Percentiles rank a stretch among this genome's conserved stretches.
phyloP scores from a whole-genome alignment of 164 flowering plant species.

The Annona squamosa region DNA sequence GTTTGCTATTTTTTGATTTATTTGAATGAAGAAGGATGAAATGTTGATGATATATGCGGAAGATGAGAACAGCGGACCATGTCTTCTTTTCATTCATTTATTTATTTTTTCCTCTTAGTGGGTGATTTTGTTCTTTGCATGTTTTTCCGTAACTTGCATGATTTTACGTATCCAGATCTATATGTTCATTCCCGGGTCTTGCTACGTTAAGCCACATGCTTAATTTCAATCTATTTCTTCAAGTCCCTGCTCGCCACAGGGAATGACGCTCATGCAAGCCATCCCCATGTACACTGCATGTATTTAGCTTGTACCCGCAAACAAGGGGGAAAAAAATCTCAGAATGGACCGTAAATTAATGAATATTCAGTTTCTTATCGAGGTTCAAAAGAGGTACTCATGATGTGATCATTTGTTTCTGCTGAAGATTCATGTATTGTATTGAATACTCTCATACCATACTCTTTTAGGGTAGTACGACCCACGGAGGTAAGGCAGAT shows the following conservation, averaged over 20 bases:
- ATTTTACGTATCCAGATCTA: slow-evolving; percentile 10
- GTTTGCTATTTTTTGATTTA: slow-evolving; percentile 22
- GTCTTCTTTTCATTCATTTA: not conserved
- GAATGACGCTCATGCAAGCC: not conserved
- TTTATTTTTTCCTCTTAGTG: not conserved
- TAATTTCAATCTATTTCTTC: not conserved
- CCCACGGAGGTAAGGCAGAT: not conserved
- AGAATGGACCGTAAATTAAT: too few species aligned
- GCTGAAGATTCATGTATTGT: not conserved
- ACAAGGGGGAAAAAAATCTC: too few species aligned
- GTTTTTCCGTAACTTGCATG: slow-evolving; percentile 19
- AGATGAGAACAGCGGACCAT: slow-evolving; percentile 4
- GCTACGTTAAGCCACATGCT: not conserved
- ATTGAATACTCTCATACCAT: not conserved
- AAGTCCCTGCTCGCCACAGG: not conserved
- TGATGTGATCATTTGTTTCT: too few species aligned
- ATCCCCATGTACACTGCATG: not conserved
- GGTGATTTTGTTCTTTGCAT: slow-evolving; percentile 8
- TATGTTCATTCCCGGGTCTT: not conserved
- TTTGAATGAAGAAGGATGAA: slow-evolving; percentile 16
- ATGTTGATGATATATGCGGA: not conserved
- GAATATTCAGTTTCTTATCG: too few species aligned
- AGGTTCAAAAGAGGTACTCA: too few species aligned
- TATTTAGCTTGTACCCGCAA: too few species aligned
- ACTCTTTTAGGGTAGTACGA: not conserved